phyloP scores from a whole-genome alignment of 768 basidiomycete genomes.

The Boletus coccyginus region DNA sequence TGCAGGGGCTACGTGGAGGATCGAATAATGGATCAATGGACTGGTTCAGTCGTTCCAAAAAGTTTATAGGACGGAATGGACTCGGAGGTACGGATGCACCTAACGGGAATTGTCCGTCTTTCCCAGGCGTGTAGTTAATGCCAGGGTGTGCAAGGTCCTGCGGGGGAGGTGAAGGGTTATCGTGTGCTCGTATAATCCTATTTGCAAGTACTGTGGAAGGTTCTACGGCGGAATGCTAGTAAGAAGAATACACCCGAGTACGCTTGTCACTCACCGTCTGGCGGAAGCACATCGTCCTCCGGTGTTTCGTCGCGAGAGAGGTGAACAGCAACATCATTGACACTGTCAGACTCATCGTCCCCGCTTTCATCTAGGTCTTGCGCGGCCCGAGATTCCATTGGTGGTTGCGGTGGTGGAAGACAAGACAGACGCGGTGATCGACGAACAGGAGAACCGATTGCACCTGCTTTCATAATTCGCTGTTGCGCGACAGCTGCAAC shows the following conservation, averaged over 20 bases:
- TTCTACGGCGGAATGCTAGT: conserved; percentile 38
- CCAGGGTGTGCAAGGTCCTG: conserved; percentile 18
- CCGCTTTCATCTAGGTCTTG: conserved; percentile 22
- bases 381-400: conserved; percentile 14
- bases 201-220: conserved; percentile 66
- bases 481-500: conserved; percentile 32
- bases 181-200: conserved; percentile 64
- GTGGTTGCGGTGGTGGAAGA: conserved; percentile 29
- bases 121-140: conserved; percentile 14
- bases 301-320: conserved; percentile 47
- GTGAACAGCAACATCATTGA: conserved; percentile 22
- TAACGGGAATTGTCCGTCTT: conserved; percentile 15
- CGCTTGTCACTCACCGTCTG: conserved; percentile 40
- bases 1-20: neutral
- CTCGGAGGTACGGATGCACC: conserved; percentile 25
- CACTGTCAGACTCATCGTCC: conserved; percentile 33
- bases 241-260: conserved; percentile 3
- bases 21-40: conserved; percentile 5
- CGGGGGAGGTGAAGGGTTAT: conserved; percentile 74
- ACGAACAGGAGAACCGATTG: conserved; percentile 36
- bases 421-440: conserved; percentile 52
- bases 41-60: conserved; percentile 28
- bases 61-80: conserved; percentile 32
- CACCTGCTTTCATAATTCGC: conserved; percentile 25
- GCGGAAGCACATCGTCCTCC: conserved; percentile 41